A percentile compares a stretch with the other conserved stretches of the same genome.
Conservation (phyloP, 257 asterid genomes). For the Linaria vulgaris region DNA sequence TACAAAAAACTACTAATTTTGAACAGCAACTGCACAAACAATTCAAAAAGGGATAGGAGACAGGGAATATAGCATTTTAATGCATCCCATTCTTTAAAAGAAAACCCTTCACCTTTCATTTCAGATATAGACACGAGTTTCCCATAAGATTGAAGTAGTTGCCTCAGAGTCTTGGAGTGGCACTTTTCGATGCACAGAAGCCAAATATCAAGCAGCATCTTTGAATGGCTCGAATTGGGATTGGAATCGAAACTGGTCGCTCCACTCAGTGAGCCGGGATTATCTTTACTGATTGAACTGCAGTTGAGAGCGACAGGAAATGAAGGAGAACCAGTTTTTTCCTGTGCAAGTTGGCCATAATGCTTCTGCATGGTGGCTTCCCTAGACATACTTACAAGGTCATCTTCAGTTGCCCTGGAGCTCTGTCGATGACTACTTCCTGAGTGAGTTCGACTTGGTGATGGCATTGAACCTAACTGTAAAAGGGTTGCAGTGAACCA, state of each 20-base stretch:
- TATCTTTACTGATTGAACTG: constrained; percentile 46
- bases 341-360: constrained; percentile 40
- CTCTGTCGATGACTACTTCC: constrained; percentile 81
- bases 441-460: constrained; percentile 69
- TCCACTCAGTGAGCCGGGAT: constrained; percentile 23
- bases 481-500: constrained; percentile 98
- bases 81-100: constrained; percentile 10
- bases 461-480: constrained; percentile 76
- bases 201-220: constrained; percentile 68
- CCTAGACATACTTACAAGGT: constrained; percentile 44
- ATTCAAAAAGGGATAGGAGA: neutral
- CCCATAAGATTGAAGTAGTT: constrained; percentile 71
- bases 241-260: constrained; percentile 28
- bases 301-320: constrained; percentile 35
- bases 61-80: neutral
- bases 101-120: constrained; percentile 55
- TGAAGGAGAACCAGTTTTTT: constrained; percentile 44
- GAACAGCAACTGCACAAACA: neutral
- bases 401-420: constrained; percentile 73
- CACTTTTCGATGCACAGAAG: constrained; percentile 79
- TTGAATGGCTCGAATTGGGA: constrained; percentile 43
- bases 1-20: neutral
- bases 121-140: constrained; percentile 78
- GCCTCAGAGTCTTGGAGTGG: constrained; percentile 87
- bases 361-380: constrained; percentile 46